phyloP scores from a whole-genome alignment of 2,329 filamentous ascomycete species.

The Fusarium graminum region DNA sequence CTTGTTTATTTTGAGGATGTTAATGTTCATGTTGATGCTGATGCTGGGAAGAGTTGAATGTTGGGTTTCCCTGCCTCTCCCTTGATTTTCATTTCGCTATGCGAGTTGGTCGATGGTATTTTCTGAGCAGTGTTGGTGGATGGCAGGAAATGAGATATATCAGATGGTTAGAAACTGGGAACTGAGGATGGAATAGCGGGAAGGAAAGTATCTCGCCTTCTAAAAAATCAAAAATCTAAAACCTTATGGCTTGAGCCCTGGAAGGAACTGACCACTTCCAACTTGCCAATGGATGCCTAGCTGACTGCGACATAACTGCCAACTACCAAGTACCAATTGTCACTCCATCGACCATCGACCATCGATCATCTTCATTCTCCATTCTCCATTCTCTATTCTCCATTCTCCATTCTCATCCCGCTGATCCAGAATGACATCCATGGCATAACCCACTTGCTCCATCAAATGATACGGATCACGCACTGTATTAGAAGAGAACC shows the following conservation, averaged over 20 bases:
- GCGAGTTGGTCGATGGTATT: not conserved
- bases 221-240: no score
- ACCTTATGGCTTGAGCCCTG: not conserved
- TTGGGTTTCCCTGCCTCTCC: constrained; percentile 6
- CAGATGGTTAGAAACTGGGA: not conserved
- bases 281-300: no score
- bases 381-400: no score
- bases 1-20: constrained; percentile 24
- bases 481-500: constrained; percentile 19
- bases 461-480: constrained; percentile 15
- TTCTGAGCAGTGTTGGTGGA: not conserved
- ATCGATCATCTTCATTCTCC: constrained; percentile 16
- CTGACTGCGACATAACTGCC: not conserved
- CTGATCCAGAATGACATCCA: constrained; percentile 40
- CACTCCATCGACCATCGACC: constrained; percentile 10
- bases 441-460: constrained; percentile 28
- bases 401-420: constrained; percentile 31
- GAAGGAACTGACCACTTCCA: not conserved
- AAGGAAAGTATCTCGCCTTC: constrained; percentile 4
- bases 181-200: not conserved
- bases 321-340: constrained; percentile 21
- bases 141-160: not conserved
- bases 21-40: not conserved
- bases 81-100: not conserved
- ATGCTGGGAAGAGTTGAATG: not conserved